Conservation (phyloP, 1,139 yeast species). For the Zygoascus sp. region DNA sequence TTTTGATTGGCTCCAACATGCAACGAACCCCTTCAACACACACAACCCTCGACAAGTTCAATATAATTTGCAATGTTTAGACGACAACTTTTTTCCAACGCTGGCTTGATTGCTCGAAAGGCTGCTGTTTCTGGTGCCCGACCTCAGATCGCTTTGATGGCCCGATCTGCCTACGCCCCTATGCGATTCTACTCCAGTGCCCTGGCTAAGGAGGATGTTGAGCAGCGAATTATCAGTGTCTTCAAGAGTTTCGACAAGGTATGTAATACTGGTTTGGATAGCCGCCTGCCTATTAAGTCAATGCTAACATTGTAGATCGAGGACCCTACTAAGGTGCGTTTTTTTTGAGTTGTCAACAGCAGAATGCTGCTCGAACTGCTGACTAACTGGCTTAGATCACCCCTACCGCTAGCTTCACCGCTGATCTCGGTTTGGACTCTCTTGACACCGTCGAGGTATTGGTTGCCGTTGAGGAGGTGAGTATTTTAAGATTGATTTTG, state of each 20-base stretch:
- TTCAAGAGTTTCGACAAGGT: slow-evolving; percentile 77
- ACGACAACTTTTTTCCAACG: slow-evolving; percentile 9
- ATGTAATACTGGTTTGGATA: slow-evolving; percentile 22
- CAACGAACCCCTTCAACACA: background rate
- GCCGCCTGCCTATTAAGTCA: background rate
- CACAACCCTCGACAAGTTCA: background rate
- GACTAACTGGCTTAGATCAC: slow-evolving; percentile 39
- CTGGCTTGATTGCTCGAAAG: slow-evolving; percentile 7
- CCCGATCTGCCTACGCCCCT: slow-evolving; percentile 12
- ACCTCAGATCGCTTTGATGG: slow-evolving; percentile 11
- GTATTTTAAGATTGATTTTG: slow-evolving; percentile 4
- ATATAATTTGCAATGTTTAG: slow-evolving; percentile 5
- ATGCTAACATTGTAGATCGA: slow-evolving; percentile 19
- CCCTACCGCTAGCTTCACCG: slow-evolving; percentile 57
- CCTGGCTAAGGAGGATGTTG: slow-evolving; percentile 64
- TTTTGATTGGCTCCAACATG: slow-evolving; percentile 1
- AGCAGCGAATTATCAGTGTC: slow-evolving; percentile 70
- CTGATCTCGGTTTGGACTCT: slow-evolving; percentile 80
- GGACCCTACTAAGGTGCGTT: slow-evolving; percentile 26
- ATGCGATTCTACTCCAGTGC: slow-evolving; percentile 54
- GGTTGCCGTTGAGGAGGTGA: slow-evolving; percentile 74
- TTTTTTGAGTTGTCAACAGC: background rate
- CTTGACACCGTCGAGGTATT: slow-evolving; percentile 85
- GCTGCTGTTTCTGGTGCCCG: slow-evolving; percentile 3
- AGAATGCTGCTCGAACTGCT: background rate